Base-by-base conservation (phyloP, 176 grass and related monocot species). In the Carex myosuroides region DNA sequence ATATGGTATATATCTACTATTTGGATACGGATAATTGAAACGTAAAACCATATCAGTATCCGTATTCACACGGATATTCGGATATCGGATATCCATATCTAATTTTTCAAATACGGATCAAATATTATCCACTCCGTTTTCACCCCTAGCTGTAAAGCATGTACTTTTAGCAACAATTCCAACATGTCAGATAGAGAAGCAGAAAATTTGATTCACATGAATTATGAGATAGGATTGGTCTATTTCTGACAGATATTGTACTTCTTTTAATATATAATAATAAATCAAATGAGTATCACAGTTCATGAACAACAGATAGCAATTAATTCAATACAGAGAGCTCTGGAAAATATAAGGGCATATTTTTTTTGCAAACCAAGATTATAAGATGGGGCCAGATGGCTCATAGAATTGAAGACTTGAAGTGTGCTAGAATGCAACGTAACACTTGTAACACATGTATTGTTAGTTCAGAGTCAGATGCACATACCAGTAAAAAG, bases 401-500 rank as follows among this genome's bases (percentile, higher is more conserved):
- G 50, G 73, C 13, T 52, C 50, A 55, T 56, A 77, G 5, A 30
- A 56, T 33, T 26, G 50, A 32, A 56, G 50, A 16, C 13, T 77
- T 74, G 42, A 81, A 44, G 3, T 17, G 18, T 60, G 37, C 17
- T 30, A 62, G 20, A 63, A 81, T 81, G 54, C 37, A 42, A 64
- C 8, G 18, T 81, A 41, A 81, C 14, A 56, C 68, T 55, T 79
- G 1, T 35, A n/a, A 80, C 18, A 79, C 6, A 60, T 37, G n/a
- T 60, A 64, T 2, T 46, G 18, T 12, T 24, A 81, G 33, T 81
- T 64, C 37, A 64, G 29, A 81, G 61, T 30, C 52, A 57, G 65
- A 84, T 52, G 14, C 21, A 86, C 82, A 64, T 87, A 99, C 97
- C 97, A 30, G 93, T 99, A 85, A 99, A 99, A 64, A 99, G 97